Base-by-base conservation (phyloP, 805 yeast genomes). In the Starmerella floricola region DNA sequence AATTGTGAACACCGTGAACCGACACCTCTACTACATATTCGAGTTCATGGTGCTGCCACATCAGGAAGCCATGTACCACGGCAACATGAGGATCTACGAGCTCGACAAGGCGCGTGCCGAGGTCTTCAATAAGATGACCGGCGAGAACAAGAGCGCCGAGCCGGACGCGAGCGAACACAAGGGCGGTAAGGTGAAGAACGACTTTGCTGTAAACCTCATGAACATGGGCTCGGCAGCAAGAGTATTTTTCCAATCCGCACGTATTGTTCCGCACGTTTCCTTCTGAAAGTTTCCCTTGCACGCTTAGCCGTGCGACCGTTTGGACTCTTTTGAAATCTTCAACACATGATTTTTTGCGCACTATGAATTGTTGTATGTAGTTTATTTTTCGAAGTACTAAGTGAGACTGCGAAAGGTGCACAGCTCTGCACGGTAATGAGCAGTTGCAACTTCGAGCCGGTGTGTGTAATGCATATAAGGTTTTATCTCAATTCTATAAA, bases 211-310 rank as follows among this genome's bases (percentile, higher is more conserved):
- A 56, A 68, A 74, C 36, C 62, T 79, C 52, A 77, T 79, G 63
- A 79, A 78, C 3, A 64, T 67, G 36, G 84, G 74, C 13, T 64
- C 81, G 13, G 85, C 84, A 8, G 83, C 84, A 3, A 68, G 84
- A 53, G 68, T 73, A 3, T 78, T 77, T 61, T 73, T 76, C 60
- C 82, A 78, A 58, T 77, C 76, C 31, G 83, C 78, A 6, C 64
- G 84, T 51, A 62, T 75, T 1, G 61, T 66, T 4, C 73, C 73
- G 11, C 56, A 59, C 18, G 49, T 54, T 6, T 42, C 54, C 38
- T 50, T 30, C 54, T 63, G 57, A 51, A n/a, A n/a, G n/a, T n/a
- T n/a, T n/a, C n/a, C n/a, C n/a, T n/a, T n/a, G n/a, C n/a, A n/a
- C n/a, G n/a, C n/a, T n/a, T n/a, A n/a, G n/a, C n/a, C n/a, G n/a